A percentile compares a stretch with the other conserved stretches of the same genome.
These are phyloP conservation scores for Pseudogymnoascus sp. DNA, from an alignment of 2,329 filamentous ascomycete species.

Conservation along the genomic window DNA sequence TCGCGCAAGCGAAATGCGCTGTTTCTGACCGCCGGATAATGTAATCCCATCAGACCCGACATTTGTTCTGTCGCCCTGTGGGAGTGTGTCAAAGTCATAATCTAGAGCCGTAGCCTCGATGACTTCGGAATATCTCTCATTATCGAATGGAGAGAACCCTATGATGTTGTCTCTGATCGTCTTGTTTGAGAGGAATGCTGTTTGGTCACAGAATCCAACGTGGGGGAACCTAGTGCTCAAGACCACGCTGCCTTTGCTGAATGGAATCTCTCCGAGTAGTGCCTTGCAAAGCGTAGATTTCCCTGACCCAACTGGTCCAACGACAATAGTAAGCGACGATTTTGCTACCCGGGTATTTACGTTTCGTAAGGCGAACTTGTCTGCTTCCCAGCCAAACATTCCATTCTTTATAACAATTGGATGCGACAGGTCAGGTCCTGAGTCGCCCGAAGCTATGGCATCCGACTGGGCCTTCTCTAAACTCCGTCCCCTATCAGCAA, in stretches of 20 bases:
- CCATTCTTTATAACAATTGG: slow-evolving; percentile 17
- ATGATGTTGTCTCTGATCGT: slow-evolving; percentile 33
- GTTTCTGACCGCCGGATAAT: slow-evolving; percentile 16
- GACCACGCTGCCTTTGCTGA: slow-evolving; percentile 20
- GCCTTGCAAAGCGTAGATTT: slow-evolving; percentile 30
- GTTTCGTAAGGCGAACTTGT: slow-evolving; percentile 17
- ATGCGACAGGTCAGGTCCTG: background rate
- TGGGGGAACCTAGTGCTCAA: slow-evolving; percentile 13
- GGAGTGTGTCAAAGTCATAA: slow-evolving; percentile 18
- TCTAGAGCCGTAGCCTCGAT: slow-evolving; percentile 19
- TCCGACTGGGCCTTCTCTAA: slow-evolving; percentile 4
- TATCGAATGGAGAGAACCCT: slow-evolving; percentile 22
- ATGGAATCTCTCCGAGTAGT: slow-evolving; percentile 28
- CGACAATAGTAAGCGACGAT: slow-evolving; percentile 20
- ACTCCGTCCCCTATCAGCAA: slow-evolving; percentile 9
- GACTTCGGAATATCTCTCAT: slow-evolving; percentile 20
- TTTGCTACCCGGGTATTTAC: slow-evolving; percentile 14
- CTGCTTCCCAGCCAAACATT: slow-evolving; percentile 23
- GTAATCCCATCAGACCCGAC: slow-evolving; percentile 18
- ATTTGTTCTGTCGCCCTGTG: slow-evolving; percentile 19
- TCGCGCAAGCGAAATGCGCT: slow-evolving; percentile 15
- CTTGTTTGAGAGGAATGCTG: slow-evolving; percentile 35
- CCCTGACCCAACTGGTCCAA: slow-evolving; percentile 25
- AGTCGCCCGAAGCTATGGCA: background rate
- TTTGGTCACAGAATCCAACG: slow-evolving; percentile 36